Percentiles rank a stretch among this genome's conserved stretches.
These are phyloP conservation scores for Carex parvula DNA, from an alignment of 176 grass and related monocot species.

Conservation along the genomic window DNA sequence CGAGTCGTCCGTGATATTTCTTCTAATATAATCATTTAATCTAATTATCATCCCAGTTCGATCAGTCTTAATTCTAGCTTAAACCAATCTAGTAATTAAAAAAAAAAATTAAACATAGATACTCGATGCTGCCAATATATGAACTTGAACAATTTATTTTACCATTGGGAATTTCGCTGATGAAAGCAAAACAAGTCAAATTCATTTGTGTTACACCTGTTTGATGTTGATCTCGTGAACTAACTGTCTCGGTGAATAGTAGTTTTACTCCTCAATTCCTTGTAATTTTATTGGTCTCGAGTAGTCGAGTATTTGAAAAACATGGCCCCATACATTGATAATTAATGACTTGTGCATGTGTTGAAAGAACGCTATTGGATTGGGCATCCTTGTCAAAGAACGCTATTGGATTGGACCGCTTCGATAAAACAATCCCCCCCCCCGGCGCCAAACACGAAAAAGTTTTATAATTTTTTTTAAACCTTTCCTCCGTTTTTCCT, in stretches of 20 bases:
- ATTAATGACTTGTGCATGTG: no score
- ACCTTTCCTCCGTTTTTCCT: neutral
- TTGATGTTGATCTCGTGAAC: neutral
- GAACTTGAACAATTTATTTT: neutral
- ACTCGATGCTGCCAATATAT: neutral
- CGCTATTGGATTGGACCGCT: conserved; percentile 14
- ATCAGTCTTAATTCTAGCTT: neutral
- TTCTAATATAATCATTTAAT: neutral
- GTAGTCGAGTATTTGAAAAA: no score
- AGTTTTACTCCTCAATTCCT: no score
- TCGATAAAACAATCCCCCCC: conserved; percentile 15
- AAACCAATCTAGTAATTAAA: neutral
- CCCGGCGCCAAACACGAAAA: conserved; percentile 25
- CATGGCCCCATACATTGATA: no score
- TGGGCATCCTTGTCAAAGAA: neutral
- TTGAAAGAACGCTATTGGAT: no score
- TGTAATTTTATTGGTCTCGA: no score
- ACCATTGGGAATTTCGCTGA: no score
- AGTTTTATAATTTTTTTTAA: neutral
- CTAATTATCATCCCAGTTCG: neutral
- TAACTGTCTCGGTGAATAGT: no score
- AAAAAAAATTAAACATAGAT: neutral
- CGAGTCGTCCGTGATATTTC: no score
- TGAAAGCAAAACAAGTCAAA: neutral
- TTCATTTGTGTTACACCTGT: neutral